Evolutionary conservation across 164 flowering plant species (phyloP).

Genomic region (Brasenia schreberi): DNA sequence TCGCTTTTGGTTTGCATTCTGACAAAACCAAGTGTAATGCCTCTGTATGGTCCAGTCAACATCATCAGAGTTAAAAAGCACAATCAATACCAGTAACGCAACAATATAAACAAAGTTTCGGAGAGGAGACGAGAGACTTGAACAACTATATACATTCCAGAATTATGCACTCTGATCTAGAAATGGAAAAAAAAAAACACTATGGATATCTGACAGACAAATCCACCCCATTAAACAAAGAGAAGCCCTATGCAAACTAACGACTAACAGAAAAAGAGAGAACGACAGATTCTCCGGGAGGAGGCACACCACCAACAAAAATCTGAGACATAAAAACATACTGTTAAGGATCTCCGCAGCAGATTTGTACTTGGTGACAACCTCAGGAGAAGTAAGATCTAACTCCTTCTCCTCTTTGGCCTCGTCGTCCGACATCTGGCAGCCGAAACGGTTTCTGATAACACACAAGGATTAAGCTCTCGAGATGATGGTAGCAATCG

Average conservation of each 20-base stretch:
- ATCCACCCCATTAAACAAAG: background rate
- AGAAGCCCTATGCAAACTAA: background rate
- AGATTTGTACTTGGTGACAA: conserved; percentile 84
- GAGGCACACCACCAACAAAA: no score
- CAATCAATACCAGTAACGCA: background rate
- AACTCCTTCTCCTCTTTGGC: conserved; percentile 53
- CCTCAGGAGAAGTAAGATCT: conserved; percentile 83
- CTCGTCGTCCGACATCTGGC: conserved; percentile 84
- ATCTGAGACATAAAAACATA: conserved; percentile 3
- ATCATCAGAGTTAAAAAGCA: background rate
- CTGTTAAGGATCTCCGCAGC: conserved; percentile 88
- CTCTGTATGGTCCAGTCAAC: conserved; percentile 30
- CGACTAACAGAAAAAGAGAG: background rate
- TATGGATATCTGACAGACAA: background rate
- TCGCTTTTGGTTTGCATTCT: conserved; percentile 71
- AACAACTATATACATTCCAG: background rate
- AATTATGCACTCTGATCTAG: background rate
- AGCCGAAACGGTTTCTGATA: background rate
- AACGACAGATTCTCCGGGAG: background rate
- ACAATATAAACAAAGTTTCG: background rate
- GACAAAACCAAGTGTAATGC: conserved; percentile 75
- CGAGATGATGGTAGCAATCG: no score
- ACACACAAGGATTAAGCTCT: background rate
- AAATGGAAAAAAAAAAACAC: no score
- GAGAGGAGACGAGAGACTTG: background rate